Evolutionary conservation across 2,329 filamentous ascomycete species (phyloP).

Genomic region (Ascochyta koolunga): DNA sequence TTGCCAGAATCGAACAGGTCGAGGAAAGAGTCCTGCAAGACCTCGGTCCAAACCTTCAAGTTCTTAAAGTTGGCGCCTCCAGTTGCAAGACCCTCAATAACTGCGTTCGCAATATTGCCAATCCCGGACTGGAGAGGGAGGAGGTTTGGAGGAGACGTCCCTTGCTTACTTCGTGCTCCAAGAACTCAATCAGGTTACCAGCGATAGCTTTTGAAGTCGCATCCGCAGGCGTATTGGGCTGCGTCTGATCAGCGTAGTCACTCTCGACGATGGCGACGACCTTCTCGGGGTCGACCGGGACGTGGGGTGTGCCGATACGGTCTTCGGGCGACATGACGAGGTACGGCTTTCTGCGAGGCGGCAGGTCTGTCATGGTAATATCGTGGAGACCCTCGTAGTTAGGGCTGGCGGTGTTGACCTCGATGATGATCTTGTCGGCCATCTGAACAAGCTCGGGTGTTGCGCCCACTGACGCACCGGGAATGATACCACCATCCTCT

Average conservation of each 20-base stretch:
- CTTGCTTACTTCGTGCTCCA: slow-evolving; percentile 82
- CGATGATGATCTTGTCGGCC: slow-evolving; percentile 91
- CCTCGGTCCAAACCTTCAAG: slow-evolving; percentile 91
- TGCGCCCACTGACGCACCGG: slow-evolving; percentile 83
- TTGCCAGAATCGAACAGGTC: slow-evolving; percentile 89
- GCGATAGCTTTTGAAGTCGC: slow-evolving; percentile 76
- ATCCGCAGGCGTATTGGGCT: slow-evolving; percentile 78
- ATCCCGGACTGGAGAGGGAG: slow-evolving; percentile 87
- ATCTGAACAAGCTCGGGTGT: slow-evolving; percentile 87
- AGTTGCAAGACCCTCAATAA: slow-evolving; percentile 80
- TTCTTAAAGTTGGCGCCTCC: slow-evolving; percentile 79
- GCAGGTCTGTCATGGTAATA: slow-evolving; percentile 86
- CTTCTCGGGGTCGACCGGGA: slow-evolving; percentile 83
- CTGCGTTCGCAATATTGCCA: slow-evolving; percentile 91
- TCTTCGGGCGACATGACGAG: slow-evolving; percentile 85
- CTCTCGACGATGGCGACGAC: slow-evolving; percentile 85
- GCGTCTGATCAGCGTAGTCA: slow-evolving; percentile 78
- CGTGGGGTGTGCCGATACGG: slow-evolving; percentile 80
- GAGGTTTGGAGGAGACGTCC: slow-evolving; percentile 76
- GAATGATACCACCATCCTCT: slow-evolving; percentile 86
- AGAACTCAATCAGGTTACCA: slow-evolving; percentile 78
- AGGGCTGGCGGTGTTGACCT: slow-evolving; percentile 86
- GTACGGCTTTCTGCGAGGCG: slow-evolving; percentile 81
- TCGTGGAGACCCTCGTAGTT: slow-evolving; percentile 86
- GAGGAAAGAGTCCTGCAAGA: slow-evolving; percentile 90